phyloP scores from a whole-genome alignment of 2,329 filamentous ascomycete species.

The Arthrobotrys megalospora region DNA sequence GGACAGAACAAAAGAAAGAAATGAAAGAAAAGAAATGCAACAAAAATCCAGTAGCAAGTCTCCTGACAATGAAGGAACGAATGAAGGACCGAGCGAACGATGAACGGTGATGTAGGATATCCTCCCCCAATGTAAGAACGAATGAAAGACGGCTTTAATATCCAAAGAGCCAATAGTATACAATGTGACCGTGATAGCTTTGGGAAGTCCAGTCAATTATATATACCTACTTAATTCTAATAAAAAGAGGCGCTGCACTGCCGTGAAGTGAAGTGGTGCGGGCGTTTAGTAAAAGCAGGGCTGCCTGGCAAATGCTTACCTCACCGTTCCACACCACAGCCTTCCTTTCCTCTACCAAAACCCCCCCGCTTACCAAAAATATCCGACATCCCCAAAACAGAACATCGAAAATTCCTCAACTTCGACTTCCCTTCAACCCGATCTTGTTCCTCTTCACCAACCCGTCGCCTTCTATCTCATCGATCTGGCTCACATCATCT shows the following conservation, averaged over 20 bases:
- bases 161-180: no score
- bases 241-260: neutral
- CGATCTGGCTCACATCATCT: neutral
- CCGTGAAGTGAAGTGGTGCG: neutral
- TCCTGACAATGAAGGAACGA: neutral
- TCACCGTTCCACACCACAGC: slow-evolving; percentile 20
- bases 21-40: neutral
- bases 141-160: no score
- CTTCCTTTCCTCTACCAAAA: slow-evolving; percentile 13
- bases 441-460: slow-evolving; percentile 9
- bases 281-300: slow-evolving; percentile 6
- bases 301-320: slow-evolving; percentile 28
- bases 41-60: neutral
- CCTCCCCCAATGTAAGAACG: no score
- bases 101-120: neutral
- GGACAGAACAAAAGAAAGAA: neutral
- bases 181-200: neutral
- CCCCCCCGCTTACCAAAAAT: slow-evolving; percentile 36
- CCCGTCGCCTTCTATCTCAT: neutral
- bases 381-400: slow-evolving; percentile 26
- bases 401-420: slow-evolving; percentile 32
- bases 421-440: slow-evolving; percentile 6
- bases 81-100: neutral
- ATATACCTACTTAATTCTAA: no score
- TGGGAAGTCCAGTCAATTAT: no score